phyloP scores from a whole-genome alignment of 805 yeast species.

The Brettanomyces anomalus region DNA sequence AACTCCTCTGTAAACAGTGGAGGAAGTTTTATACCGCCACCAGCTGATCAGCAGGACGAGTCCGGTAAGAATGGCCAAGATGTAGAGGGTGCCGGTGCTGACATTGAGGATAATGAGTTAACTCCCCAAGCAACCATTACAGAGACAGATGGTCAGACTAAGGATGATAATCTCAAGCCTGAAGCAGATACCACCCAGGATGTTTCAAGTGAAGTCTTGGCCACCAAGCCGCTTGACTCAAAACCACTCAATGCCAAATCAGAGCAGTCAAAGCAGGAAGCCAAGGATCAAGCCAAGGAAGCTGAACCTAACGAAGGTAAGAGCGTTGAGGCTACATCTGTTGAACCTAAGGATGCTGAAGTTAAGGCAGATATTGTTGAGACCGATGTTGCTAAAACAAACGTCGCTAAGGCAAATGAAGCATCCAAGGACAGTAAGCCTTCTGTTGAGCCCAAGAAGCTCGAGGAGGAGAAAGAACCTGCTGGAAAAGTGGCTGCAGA shows the following conservation, averaged over 20 bases:
- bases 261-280: conserved; percentile 1
- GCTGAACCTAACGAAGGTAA: background rate
- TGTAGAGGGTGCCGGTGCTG: background rate
- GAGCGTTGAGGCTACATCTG: background rate
- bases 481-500: too few species aligned
- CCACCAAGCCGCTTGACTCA: background rate
- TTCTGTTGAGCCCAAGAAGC: background rate
- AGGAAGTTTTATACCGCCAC: conserved; percentile 2
- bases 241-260: background rate
- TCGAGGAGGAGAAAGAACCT: background rate
- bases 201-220: background rate
- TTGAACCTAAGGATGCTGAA: background rate
- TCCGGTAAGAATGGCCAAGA: background rate
- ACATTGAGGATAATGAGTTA: conserved; percentile 1
- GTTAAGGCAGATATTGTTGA: background rate
- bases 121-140: conserved; percentile 21
- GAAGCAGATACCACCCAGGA: background rate
- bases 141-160: conserved; percentile 1
- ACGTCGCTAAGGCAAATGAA: background rate
- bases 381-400: background rate
- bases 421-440: background rate
- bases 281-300: background rate
- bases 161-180: background rate
- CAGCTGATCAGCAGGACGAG: background rate
- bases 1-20: background rate